phyloP scores from a whole-genome alignment of 768 basidiomycete genomes.

The Mycena venus region DNA sequence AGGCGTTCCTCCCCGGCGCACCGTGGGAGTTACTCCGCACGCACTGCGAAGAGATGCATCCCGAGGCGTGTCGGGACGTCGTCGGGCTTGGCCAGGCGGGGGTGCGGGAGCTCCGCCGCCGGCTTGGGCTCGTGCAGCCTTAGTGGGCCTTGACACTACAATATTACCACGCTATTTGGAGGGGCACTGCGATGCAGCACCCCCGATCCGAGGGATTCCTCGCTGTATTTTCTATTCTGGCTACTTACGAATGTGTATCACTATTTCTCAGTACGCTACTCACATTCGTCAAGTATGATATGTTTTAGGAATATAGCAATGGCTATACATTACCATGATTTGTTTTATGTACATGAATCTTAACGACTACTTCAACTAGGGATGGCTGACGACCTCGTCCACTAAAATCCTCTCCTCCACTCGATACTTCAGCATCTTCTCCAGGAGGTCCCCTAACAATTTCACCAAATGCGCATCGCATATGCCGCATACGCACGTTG shows the following conservation, averaged over 20 bases:
- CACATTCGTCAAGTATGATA: background rate
- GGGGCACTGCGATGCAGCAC: too few relatives aligned
- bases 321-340: background rate
- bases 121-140: constrained; percentile 31
- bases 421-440: too few relatives aligned
- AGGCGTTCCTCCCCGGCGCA: constrained; percentile 44
- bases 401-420: too few relatives aligned
- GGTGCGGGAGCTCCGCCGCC: constrained; percentile 49
- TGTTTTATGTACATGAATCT: background rate
- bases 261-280: background rate
- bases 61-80: constrained; percentile 51
- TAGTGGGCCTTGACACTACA: too few relatives aligned
- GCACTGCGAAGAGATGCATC: constrained; percentile 51
- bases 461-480: too few relatives aligned
- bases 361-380: background rate
- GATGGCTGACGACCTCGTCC: too few relatives aligned
- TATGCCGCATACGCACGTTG: too few relatives aligned
- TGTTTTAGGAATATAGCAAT: background rate
- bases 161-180: too few relatives aligned
- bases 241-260: background rate
- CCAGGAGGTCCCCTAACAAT: too few relatives aligned
- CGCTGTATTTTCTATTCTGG: background rate
- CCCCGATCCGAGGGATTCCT: background rate
- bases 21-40: constrained; percentile 52
- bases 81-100: constrained; percentile 48